Percentiles rank a stretch among this genome's conserved stretches.
phyloP scores from a whole-genome alignment of 495 filamentous ascomycete species.

The Penicillium mononematosum region DNA sequence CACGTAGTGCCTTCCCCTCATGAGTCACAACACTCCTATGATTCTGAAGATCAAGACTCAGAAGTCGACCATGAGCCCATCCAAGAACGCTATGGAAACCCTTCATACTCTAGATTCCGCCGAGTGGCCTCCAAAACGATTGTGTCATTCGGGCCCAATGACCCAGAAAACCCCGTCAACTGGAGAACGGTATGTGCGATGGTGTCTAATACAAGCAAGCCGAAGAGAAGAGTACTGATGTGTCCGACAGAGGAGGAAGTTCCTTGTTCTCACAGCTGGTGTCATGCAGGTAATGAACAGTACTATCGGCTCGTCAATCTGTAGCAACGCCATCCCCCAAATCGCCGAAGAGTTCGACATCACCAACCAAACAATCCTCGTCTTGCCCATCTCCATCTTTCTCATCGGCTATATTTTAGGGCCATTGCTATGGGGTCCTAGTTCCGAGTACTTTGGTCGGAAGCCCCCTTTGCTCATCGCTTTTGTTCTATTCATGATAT shows the following conservation, averaged over 20 bases:
- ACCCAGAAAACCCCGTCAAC: slow-evolving; percentile 67
- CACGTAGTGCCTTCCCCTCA: slow-evolving; percentile 14
- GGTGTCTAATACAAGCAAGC: neutral
- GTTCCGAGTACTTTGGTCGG: slow-evolving; percentile 69
- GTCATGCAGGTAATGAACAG: slow-evolving; percentile 69
- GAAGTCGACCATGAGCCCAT: slow-evolving; percentile 31
- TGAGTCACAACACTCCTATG: slow-evolving; percentile 19
- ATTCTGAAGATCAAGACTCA: slow-evolving; percentile 22
- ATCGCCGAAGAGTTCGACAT: slow-evolving; percentile 60
- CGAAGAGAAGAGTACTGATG: slow-evolving; percentile 11
- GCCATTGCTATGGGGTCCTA: slow-evolving; percentile 62
- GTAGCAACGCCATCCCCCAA: slow-evolving; percentile 59
- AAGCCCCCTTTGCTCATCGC: slow-evolving; percentile 55
- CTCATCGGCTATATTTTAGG: slow-evolving; percentile 67
- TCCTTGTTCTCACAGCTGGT: slow-evolving; percentile 52
- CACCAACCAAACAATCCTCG: slow-evolving; percentile 52
- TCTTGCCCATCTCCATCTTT: slow-evolving; percentile 75
- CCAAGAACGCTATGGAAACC: slow-evolving; percentile 31
- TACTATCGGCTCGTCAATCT: slow-evolving; percentile 68
- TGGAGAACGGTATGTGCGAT: slow-evolving; percentile 40
- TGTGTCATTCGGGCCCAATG: slow-evolving; percentile 50
- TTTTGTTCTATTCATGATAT: slow-evolving; percentile 64
- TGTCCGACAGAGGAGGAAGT: slow-evolving; percentile 49
- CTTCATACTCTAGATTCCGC: slow-evolving; percentile 32
- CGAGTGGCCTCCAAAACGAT: slow-evolving; percentile 37